A percentile compares a stretch with the other conserved stretches of the same genome.
phyloP scores from a whole-genome alignment of 2,329 filamentous ascomycete species.

The Onygena corvina region DNA sequence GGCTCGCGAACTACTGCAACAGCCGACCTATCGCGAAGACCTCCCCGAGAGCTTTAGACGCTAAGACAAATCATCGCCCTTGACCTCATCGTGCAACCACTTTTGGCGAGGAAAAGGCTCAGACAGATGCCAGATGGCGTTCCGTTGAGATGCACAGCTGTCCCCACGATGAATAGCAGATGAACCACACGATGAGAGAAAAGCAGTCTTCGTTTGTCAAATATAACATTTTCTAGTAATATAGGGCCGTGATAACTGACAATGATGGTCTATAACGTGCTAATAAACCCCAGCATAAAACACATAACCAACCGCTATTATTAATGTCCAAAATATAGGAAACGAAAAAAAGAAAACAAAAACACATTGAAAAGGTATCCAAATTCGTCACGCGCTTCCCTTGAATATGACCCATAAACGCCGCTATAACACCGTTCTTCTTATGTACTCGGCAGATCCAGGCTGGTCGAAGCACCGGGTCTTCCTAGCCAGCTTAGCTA shows the following conservation, averaged over 20 bases:
- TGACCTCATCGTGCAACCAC: too few species aligned
- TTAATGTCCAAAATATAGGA: not conserved
- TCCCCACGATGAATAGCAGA: too few species aligned
- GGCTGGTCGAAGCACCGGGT: not conserved
- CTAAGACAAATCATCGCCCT: too few species aligned
- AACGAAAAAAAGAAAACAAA: not conserved
- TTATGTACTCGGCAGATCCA: not conserved
- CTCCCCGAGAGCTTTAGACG: not conserved
- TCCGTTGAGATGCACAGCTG: too few species aligned
- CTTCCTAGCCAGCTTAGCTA: not conserved
- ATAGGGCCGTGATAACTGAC: slow-evolving; percentile 4
- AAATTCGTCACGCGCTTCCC: slow-evolving; percentile 6
- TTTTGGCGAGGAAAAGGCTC: too few species aligned
- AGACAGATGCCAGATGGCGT: too few species aligned
- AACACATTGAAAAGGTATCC: slow-evolving; percentile 4
- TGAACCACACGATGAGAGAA: not conserved
- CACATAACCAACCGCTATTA: slow-evolving; percentile 7
- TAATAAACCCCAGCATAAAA: slow-evolving; percentile 6
- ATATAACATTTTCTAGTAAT: slow-evolving; percentile 2
- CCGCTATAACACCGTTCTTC: slow-evolving; percentile 4
- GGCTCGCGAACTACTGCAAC: too few species aligned
- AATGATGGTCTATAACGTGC: slow-evolving; percentile 7
- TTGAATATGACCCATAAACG: slow-evolving; percentile 7
- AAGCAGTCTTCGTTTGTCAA: not conserved
- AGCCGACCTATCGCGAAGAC: not conserved